phyloP scores from a whole-genome alignment of 148 eudicot species.

The Drosera capensis region DNA sequence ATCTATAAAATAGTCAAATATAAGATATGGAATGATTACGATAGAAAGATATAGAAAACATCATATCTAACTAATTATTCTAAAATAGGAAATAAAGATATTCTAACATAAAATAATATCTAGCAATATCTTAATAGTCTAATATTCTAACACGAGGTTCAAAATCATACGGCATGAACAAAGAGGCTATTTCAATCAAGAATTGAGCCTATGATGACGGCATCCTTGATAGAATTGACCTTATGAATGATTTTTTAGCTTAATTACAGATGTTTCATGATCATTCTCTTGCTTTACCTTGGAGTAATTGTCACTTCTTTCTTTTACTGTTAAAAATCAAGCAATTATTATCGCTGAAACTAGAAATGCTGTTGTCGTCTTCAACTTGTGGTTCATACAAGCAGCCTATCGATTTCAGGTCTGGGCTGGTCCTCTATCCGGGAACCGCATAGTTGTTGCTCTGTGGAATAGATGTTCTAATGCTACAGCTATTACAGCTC shows the following conservation, averaged over 20 bases:
- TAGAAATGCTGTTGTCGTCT: too few relatives aligned
- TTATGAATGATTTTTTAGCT: neutral
- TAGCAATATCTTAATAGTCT: too few relatives aligned
- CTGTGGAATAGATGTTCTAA: slow-evolving; percentile 83
- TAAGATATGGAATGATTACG: too few relatives aligned
- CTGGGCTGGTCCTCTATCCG: slow-evolving; percentile 90
- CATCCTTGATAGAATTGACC: neutral
- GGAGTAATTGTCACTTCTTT: neutral
- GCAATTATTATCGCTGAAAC: neutral
- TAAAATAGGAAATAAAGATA: too few relatives aligned
- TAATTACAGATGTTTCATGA: neutral
- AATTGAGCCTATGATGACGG: too few relatives aligned
- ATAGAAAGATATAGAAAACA: too few relatives aligned
- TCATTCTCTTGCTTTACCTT: neutral
- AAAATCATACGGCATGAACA: too few relatives aligned
- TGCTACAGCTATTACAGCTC: slow-evolving; percentile 38
- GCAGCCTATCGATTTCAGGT: slow-evolving; percentile 28
- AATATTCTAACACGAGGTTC: too few relatives aligned
- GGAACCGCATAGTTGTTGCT: slow-evolving; percentile 46
- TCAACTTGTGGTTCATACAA: slow-evolving; percentile 1
- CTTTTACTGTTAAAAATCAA: neutral
- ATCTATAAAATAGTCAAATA: too few relatives aligned
- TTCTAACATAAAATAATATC: too few relatives aligned
- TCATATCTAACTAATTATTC: too few relatives aligned
- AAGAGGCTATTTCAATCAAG: too few relatives aligned